Evolutionary conservation across 2,329 filamentous ascomycete species (phyloP), one percentile per base, ranked within the genome.

Genomic region (Penicillium rolfsii): DNA sequence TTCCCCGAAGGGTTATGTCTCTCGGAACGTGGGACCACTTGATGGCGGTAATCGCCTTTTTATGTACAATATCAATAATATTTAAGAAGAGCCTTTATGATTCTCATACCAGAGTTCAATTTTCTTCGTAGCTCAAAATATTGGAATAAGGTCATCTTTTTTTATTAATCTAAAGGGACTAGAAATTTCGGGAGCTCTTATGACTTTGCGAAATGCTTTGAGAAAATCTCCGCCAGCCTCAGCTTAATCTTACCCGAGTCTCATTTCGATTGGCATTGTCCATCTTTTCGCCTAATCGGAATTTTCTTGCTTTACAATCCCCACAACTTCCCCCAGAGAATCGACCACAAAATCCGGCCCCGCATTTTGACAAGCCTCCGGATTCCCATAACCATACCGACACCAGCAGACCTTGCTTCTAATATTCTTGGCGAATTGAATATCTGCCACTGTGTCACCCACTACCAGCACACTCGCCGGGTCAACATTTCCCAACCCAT

Each of bases 361-460:
- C 50, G 58, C 38, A 11, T 52, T 52, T 30, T 53, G 12, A 45
- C 62, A 66, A 52, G 38, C 45, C 41, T 35, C n/a, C 11, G 6
- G 52, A 48, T 64, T 59, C 30, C 62, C 62, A 35, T 66, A 64
- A 2, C 64, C 64, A 62, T 58, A 64, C 30, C 52, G 62, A 58
- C 64, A 66, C 64, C 64, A 66, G 22, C 62, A 64, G 6, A 52
- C 57, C 33, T 43, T 62, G n/a, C 57, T 57, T 12, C 55, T 45
- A 6, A 66, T 66, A 40, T 62, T 66, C 8, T 52, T 48, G 7
- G 62, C 64, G 8, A 66, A 66, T 40, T 60, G 54, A 7, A 66
- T 1, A 55, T 66, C 64, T 26, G 64, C 64, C 38, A 64, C 57
- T 1, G 62, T 66, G 55, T 66, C 64, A n/a, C 64, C 62, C 11